Conservation (phyloP, 257 asterid genomes). For the Solanum sitiens region DNA sequence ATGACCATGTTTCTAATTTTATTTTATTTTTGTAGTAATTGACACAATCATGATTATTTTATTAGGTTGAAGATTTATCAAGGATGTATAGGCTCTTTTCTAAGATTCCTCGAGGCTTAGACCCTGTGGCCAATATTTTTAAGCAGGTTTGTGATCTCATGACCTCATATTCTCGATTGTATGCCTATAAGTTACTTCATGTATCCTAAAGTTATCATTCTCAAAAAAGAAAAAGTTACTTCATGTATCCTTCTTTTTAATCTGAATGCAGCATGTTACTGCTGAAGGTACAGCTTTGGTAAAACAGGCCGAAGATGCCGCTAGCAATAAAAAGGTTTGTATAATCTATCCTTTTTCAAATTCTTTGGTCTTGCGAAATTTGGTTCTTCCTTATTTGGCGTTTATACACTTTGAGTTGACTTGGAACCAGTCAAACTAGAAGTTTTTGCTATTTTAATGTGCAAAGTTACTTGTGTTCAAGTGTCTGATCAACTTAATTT, state of each 20-base stretch:
- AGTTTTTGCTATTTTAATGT: not conserved
- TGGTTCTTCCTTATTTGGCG: not conserved
- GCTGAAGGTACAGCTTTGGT: slow-evolving; percentile 94
- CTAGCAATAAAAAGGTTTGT: slow-evolving; percentile 81
- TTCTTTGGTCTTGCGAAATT: not conserved
- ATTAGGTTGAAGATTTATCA: slow-evolving; percentile 81
- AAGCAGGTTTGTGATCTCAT: slow-evolving; percentile 61
- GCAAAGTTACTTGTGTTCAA: not conserved
- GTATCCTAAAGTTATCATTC: no score
- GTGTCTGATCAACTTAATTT: not conserved
- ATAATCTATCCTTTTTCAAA: not conserved
- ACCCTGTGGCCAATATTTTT: slow-evolving; percentile 74
- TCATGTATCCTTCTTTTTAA: not conserved
- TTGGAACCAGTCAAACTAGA: not conserved
- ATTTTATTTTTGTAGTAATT: not conserved
- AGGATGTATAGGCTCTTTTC: slow-evolving; percentile 98
- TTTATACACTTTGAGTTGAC: not conserved
- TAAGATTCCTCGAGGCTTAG: slow-evolving; percentile 75
- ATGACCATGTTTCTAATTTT: not conserved
- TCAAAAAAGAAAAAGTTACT: no score
- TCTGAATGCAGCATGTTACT: slow-evolving; percentile 71
- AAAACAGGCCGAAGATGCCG: slow-evolving; percentile 99
- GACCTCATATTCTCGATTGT: not conserved
- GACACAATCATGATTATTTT: slow-evolving; percentile 3
- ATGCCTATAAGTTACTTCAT: not conserved